Evolutionary conservation across 257 asterid species (phyloP), one percentile per base, ranked within the genome.

Genomic region (Ajuga chamaepitys): DNA sequence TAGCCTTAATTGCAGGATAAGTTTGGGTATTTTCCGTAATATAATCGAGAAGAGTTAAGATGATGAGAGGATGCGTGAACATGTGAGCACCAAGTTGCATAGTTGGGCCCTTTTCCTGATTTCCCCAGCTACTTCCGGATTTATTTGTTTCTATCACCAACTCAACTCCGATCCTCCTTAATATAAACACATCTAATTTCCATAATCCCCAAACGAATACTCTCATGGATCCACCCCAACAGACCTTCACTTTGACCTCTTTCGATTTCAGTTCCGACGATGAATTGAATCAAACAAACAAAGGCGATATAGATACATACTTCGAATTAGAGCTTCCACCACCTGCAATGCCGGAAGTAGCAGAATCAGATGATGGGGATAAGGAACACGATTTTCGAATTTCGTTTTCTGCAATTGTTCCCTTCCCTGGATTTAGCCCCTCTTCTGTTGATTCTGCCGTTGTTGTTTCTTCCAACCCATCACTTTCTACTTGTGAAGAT

Each of bases 371-470:
- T 9, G 60, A 46, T 37, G 52, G 4, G 17, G 52, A 58, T 14
- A 16, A 25, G 11, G 70, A 63, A 22, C 24, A 38, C 2, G 73
- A 66, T 55, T 41, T 66, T 40, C 52, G 78, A 2, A 30, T 73
- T 40, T 60, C 73, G 0, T 30, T 66, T 26, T 60, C 78, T 6
- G 41, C 63, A 5, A 4, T 38, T 13, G 56, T 68, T 7, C 67
- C 74, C n/a, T 68, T 68, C 46, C 61, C 74, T 7, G 66, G 61
- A 48, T 47, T 60, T 68, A 45, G 3, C 9, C 65, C 67, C 16
- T 25, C 67, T 17, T 16, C 26, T n/a, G 14, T 30, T 4, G 37
- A 30, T 30, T 7, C 61, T 13, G 58, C 37, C 37, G 25, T 52
- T n/a, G 14, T 26, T 54, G 37, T 52, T 24, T 52, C 58, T 22